Percentiles rank a stretch among this genome's conserved stretches.
Conservation (phyloP, 768 basidiomycete species). For the Naganishia vaughanmartiniae region DNA sequence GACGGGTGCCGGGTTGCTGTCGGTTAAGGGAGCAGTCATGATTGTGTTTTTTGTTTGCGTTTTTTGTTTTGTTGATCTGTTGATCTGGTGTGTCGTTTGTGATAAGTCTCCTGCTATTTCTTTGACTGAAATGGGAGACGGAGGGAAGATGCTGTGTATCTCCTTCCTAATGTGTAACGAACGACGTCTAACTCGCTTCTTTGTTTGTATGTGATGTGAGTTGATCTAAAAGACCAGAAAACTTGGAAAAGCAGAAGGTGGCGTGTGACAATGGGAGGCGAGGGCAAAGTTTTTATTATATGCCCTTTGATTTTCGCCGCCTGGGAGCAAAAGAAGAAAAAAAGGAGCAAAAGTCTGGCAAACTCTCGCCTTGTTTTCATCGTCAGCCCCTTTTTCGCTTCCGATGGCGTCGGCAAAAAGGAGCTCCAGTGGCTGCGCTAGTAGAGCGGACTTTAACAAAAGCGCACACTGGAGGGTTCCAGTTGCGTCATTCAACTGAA, state of each 20-base stretch:
- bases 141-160: conserved; percentile 10
- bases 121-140: conserved; percentile 14
- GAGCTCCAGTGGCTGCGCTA: neutral
- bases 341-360: neutral
- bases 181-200: conserved; percentile 9
- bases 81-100: conserved; percentile 21
- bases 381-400: neutral
- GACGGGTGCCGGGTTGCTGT: conserved; percentile 30
- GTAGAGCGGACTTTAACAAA: neutral
- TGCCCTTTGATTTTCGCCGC: neutral
- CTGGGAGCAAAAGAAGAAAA: neutral
- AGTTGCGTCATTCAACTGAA: too few species aligned
- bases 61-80: conserved; percentile 23
- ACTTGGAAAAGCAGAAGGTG: neutral
- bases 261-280: neutral
- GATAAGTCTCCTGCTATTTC: neutral
- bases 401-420: neutral
- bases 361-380: neutral
- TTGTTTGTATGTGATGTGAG: neutral
- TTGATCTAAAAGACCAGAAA: conserved; percentile 19
- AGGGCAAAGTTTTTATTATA: neutral
- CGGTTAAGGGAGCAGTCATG: conserved; percentile 40
- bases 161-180: conserved; percentile 23
- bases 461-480: neutral
- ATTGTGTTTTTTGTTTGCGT: conserved; percentile 26